phyloP scores from a whole-genome alignment of 1,139 yeast genomes.

The Scheffersomyces titani region DNA sequence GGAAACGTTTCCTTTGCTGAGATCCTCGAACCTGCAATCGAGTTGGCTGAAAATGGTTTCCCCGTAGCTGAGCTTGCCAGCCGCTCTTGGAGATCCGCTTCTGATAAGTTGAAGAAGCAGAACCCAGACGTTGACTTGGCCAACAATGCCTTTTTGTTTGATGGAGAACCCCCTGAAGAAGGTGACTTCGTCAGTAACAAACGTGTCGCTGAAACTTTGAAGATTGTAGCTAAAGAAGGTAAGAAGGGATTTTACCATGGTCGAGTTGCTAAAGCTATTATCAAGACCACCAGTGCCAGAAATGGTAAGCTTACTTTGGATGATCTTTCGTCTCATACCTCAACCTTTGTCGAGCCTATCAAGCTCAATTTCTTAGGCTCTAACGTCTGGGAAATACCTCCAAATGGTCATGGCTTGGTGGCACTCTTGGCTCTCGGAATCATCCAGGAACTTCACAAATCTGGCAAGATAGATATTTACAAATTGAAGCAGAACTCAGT shows the following conservation, averaged over 20 bases:
- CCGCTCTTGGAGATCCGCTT: slow-evolving; percentile 48
- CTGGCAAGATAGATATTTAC: slow-evolving; percentile 46
- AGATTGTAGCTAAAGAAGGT: slow-evolving; percentile 56
- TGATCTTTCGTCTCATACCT: slow-evolving; percentile 58
- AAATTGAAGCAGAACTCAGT: slow-evolving; percentile 64
- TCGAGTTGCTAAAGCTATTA: slow-evolving; percentile 62
- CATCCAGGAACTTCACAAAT: slow-evolving; percentile 54
- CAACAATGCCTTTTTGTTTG: slow-evolving; percentile 37
- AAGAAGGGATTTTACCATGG: slow-evolving; percentile 71
- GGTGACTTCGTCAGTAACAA: slow-evolving; percentile 63
- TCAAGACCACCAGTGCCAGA: slow-evolving; percentile 49
- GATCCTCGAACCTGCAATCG: slow-evolving; percentile 68
- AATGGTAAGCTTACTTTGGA: slow-evolving; percentile 58
- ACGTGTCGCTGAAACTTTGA: slow-evolving; percentile 55
- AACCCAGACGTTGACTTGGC: slow-evolving; percentile 28
- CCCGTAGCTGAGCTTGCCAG: slow-evolving; percentile 65
- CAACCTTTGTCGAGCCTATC: slow-evolving; percentile 66
- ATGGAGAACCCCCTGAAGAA: slow-evolving; percentile 47
- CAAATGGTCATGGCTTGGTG: slow-evolving; percentile 79
- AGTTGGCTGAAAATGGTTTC: slow-evolving; percentile 67
- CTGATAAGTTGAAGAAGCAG: slow-evolving; percentile 35
- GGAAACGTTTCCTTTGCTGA: slow-evolving; percentile 62
- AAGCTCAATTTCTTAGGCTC: slow-evolving; percentile 45
- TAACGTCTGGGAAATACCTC: slow-evolving; percentile 74
- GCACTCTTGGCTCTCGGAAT: slow-evolving; percentile 71